These are phyloP conservation scores for Trichoderma sp. DNA, from an alignment of 2,329 filamentous ascomycete species.

Conservation along the genomic window DNA sequence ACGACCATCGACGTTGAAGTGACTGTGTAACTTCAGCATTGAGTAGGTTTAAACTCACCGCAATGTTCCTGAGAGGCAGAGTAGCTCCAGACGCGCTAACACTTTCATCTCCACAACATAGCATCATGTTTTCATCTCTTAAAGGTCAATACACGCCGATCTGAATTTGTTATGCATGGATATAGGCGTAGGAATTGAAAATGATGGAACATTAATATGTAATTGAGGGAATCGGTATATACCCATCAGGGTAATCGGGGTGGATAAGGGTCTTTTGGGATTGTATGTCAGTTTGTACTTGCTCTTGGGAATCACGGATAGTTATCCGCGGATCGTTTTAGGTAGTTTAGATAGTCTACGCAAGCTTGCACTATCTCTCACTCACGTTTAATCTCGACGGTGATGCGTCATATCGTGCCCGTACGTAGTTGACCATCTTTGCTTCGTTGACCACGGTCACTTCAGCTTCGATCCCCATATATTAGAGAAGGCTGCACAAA, in stretches of 20 bases:
- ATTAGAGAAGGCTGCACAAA: not conserved
- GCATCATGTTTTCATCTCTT: not conserved
- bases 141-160: not conserved
- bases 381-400: no score
- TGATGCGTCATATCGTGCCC: not conserved
- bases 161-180: not conserved
- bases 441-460: not conserved
- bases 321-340: not conserved
- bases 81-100: not conserved
- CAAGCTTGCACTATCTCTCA: not conserved
- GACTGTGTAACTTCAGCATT: not conserved
- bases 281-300: not conserved
- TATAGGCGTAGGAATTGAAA: not conserved
- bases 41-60: not conserved
- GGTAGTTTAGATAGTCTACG: not conserved
- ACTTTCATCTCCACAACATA: not conserved
- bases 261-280: not conserved
- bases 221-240: not conserved
- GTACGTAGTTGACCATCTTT: not conserved
- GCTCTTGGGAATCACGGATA: not conserved
- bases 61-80: not conserved
- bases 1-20: not conserved
- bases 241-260: not conserved
- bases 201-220: not conserved
- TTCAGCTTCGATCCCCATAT: not conserved